phyloP scores from a whole-genome alignment of 1,284 basidiomycete species.

The Pseudozyma thailandica region DNA sequence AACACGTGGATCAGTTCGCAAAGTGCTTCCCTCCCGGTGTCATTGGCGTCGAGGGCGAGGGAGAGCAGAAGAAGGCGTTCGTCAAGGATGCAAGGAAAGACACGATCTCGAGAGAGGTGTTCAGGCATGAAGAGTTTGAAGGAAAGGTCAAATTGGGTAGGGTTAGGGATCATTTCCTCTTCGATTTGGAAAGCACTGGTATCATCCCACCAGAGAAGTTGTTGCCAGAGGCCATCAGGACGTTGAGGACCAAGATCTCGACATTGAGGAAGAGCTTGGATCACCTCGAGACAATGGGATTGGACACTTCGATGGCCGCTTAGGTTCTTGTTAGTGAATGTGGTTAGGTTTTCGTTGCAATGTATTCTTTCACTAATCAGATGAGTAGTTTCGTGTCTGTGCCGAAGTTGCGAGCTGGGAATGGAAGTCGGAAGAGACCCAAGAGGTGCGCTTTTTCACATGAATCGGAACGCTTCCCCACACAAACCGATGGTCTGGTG shows the following conservation, averaged over 20 bases:
- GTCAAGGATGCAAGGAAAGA: conserved; percentile 80
- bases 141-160: conserved; percentile 85
- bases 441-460: not conserved
- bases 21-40: conserved; percentile 91
- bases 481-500: too few species aligned
- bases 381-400: not conserved
- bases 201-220: conserved; percentile 85
- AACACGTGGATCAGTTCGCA: conserved; percentile 79
- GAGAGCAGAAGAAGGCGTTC: conserved; percentile 74
- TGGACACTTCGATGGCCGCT: conserved; percentile 30
- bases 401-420: not conserved
- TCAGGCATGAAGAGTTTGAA: conserved; percentile 90
- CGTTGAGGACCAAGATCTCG: conserved; percentile 84
- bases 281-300: conserved; percentile 43
- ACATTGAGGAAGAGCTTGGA: conserved; percentile 58
- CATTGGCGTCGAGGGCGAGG: conserved; percentile 76
- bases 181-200: conserved; percentile 89
- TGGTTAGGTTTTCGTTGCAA: conserved; percentile 6
- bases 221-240: conserved; percentile 82
- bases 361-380: conserved; percentile 7
- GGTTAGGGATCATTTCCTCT: conserved; percentile 92
- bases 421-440: not conserved
- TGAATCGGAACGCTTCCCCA: not conserved
- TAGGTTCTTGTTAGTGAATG: not conserved
- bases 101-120: conserved; percentile 89